These are phyloP conservation scores for Colletotrichum simmondsii DNA, from an alignment of 2,329 filamentous ascomycete species.

Conservation along the genomic window DNA sequence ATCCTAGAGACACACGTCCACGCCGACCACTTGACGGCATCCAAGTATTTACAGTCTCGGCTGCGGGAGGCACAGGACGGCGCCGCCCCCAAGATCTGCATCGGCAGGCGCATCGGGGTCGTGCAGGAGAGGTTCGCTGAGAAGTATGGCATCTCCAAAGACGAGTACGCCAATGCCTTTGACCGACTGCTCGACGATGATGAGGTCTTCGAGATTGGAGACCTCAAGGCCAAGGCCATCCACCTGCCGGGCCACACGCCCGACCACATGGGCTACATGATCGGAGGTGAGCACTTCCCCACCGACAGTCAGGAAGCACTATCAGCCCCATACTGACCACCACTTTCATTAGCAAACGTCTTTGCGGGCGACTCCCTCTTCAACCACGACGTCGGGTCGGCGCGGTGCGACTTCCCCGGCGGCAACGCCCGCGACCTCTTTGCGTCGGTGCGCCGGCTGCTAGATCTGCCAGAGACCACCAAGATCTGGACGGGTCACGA, in stretches of 20 bases:
- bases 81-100: constrained; percentile 46
- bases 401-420: constrained; percentile 61
- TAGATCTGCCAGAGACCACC: constrained; percentile 53
- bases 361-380: constrained; percentile 61
- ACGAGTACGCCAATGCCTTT: constrained; percentile 51
- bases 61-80: constrained; percentile 41
- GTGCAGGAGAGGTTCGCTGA: constrained; percentile 54
- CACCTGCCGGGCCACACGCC: constrained; percentile 61
- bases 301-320: not conserved
- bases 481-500: constrained; percentile 67
- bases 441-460: constrained; percentile 53
- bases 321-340: not conserved
- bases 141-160: constrained; percentile 49
- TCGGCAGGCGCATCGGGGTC: constrained; percentile 53
- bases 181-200: constrained; percentile 55
- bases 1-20: constrained; percentile 70
- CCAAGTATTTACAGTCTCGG: constrained; percentile 60
- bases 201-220: constrained; percentile 55
- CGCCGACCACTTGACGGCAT: constrained; percentile 65
- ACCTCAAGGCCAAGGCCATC: constrained; percentile 48
- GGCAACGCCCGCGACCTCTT: constrained; percentile 57
- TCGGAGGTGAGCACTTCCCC: constrained; percentile 42
- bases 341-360: constrained; percentile 36
- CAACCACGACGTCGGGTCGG: constrained; percentile 59
- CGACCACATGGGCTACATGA: constrained; percentile 60